phyloP scores from a whole-genome alignment of 345 rosid genomes.

The Aurinia saxatilis region DNA sequence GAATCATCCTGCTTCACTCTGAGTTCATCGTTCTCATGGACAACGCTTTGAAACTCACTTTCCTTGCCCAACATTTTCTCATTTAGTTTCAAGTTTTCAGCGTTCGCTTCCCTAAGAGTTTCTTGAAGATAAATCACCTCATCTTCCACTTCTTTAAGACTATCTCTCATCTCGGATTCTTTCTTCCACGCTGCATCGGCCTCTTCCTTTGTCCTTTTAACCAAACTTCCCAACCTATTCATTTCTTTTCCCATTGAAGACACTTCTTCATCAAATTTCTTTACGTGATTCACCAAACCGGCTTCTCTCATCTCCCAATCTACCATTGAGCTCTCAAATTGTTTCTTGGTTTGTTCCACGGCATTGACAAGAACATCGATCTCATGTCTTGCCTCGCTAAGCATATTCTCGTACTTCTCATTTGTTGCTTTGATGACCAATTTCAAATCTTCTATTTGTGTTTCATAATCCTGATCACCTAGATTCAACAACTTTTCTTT shows the following conservation, averaged over 20 bases:
- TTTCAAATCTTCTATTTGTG: slow-evolving; percentile 56
- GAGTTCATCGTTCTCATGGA: slow-evolving; percentile 69
- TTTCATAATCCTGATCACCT: slow-evolving; percentile 54
- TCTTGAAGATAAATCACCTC: slow-evolving; percentile 74
- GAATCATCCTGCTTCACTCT: slow-evolving; percentile 47
- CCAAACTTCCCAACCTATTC: slow-evolving; percentile 52
- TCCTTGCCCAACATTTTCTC: slow-evolving; percentile 69
- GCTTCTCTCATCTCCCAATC: slow-evolving; percentile 83
- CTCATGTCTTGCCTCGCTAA: slow-evolving; percentile 64
- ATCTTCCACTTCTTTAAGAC: slow-evolving; percentile 73
- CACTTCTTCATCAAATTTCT: slow-evolving; percentile 64
- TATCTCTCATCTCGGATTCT: slow-evolving; percentile 60
- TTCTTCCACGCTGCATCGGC: slow-evolving; percentile 58
- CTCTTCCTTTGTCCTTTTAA: slow-evolving; percentile 65
- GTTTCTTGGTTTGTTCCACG: slow-evolving; percentile 47
- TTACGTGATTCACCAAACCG: slow-evolving; percentile 46
- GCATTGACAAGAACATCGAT: slow-evolving; percentile 42
- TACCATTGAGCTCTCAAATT: slow-evolving; percentile 39
- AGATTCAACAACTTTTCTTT: slow-evolving; percentile 59
- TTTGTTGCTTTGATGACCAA: slow-evolving; percentile 58
- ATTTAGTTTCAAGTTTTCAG: slow-evolving; percentile 59
- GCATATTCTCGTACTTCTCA: slow-evolving; percentile 69
- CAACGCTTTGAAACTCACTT: slow-evolving; percentile 57
- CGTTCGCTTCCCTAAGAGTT: slow-evolving; percentile 52
- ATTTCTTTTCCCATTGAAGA: slow-evolving; percentile 60